Percentiles rank a stretch among this genome's conserved stretches.
Conservation (phyloP, 352 stramenopile species). For the Globisporangium yorkense region DNA sequence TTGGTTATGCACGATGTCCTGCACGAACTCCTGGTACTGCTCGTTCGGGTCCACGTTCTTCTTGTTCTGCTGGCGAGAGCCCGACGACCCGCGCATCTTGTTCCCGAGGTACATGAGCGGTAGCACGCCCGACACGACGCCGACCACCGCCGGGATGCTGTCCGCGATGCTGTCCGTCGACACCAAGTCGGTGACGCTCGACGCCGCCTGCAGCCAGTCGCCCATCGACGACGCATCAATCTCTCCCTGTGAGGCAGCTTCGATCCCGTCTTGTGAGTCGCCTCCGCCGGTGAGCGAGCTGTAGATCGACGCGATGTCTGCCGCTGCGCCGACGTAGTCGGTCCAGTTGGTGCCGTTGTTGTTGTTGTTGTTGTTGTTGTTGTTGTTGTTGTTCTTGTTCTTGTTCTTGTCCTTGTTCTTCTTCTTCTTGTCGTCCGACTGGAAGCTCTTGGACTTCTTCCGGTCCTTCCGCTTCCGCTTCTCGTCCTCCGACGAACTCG, state of each 20-base stretch:
- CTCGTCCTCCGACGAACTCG: neutral
- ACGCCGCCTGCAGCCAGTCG: conserved; percentile 10
- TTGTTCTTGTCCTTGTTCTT: conserved; percentile 32
- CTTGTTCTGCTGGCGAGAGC: neutral
- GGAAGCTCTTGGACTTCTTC: conserved; percentile 5
- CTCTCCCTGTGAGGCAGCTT: neutral
- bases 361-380: conserved; percentile 4
- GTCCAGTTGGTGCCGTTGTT: conserved; percentile 2
- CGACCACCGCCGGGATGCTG: conserved; percentile 1
- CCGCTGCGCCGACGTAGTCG: conserved; percentile 8
- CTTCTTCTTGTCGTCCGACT: no score
- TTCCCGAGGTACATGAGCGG: conserved; percentile 7
- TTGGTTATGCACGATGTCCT: neutral
- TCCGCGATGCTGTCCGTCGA: neutral
- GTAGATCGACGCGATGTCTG: conserved; percentile 10
- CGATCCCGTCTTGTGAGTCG: neutral
- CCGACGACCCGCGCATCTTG: conserved; percentile 2
- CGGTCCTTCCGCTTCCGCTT: neutral
- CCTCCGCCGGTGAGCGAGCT: neutral
- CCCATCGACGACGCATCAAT: conserved; percentile 7
- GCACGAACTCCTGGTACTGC: neutral
- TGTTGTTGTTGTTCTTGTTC: conserved; percentile 1
- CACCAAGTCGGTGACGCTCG: conserved; percentile 8
- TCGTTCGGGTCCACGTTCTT: neutral
- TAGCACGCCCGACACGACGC: conserved; percentile 3